These are phyloP conservation scores for Cladophialophora bantiana DNA, from an alignment of 2,329 filamentous ascomycete species.

Conservation along the genomic window DNA sequence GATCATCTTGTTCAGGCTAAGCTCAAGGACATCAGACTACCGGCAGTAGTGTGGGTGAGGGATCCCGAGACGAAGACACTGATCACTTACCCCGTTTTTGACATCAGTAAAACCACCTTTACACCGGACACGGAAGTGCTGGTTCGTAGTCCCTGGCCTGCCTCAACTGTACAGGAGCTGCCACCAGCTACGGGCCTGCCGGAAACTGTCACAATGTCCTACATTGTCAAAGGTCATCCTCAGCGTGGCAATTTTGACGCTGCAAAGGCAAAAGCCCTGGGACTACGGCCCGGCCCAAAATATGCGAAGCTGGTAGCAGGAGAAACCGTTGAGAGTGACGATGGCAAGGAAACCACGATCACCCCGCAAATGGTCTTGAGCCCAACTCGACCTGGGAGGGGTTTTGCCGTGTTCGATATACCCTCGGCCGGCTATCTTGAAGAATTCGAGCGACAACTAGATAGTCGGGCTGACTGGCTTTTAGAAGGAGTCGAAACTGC, in stretches of 20 bases:
- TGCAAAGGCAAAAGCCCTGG: constrained; percentile 67
- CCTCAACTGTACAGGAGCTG: constrained; percentile 66
- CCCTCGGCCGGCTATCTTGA: constrained; percentile 74
- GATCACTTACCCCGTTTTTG: constrained; percentile 70
- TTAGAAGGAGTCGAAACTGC: constrained; percentile 72
- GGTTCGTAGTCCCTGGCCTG: constrained; percentile 80
- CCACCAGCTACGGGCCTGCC: constrained; percentile 68
- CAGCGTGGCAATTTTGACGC: constrained; percentile 82
- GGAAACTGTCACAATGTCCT: constrained; percentile 75
- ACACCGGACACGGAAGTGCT: constrained; percentile 74
- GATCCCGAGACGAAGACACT: constrained; percentile 68
- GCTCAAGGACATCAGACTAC: constrained; percentile 70
- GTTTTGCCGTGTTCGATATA: constrained; percentile 81
- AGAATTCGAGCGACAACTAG: constrained; percentile 67
- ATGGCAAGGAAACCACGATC: constrained; percentile 67
- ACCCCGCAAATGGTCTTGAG: constrained; percentile 88
- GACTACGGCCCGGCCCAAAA: constrained; percentile 65
- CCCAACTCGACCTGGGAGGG: constrained; percentile 69
- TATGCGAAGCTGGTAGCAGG: constrained; percentile 70
- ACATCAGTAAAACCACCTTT: constrained; percentile 61
- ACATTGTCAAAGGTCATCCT: constrained; percentile 79
- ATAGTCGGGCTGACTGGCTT: constrained; percentile 53
- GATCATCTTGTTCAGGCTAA: constrained; percentile 73
- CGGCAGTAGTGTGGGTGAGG: constrained; percentile 73
- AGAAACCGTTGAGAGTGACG: constrained; percentile 65